phyloP scores from a whole-genome alignment of 163 green algal genomes.

The Scenedesmus sp. region DNA sequence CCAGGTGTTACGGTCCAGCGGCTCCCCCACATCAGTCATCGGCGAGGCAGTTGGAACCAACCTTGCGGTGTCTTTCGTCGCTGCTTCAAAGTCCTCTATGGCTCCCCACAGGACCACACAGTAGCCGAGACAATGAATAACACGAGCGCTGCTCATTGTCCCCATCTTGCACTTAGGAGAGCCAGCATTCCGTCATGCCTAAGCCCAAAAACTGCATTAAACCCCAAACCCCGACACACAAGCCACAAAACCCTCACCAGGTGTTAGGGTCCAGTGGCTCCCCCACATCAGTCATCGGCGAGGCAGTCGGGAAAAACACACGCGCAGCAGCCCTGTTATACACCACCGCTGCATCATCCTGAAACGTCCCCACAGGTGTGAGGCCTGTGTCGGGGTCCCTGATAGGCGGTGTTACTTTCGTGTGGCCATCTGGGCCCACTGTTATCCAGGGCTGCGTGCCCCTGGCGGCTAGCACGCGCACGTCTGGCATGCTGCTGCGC shows the following conservation, averaged over 20 bases:
- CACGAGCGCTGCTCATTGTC: neutral
- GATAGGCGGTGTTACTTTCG: conserved; percentile 8
- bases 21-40: conserved; percentile 4
- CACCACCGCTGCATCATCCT: conserved; percentile 32
- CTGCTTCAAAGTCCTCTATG: too few relatives aligned
- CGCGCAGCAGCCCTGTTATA: neutral
- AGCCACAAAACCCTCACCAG: conserved; percentile 3
- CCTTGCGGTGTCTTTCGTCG: too few relatives aligned
- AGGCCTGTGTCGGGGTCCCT: conserved; percentile 16
- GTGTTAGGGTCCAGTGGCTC: neutral
- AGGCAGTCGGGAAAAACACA: neutral
- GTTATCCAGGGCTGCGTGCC: conserved; percentile 24
- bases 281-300: conserved; percentile 2
- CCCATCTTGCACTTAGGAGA: neutral
- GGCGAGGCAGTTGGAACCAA: neutral
- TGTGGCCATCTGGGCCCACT: neutral
- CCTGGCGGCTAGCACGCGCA: conserved; percentile 4
- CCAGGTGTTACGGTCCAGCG: conserved; percentile 11
- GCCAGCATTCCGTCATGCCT: too few relatives aligned
- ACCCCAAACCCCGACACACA: neutral
- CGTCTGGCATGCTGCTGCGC: neutral
- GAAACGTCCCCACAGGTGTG: conserved; percentile 23
- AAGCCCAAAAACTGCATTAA: too few relatives aligned
- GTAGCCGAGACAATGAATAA: too few relatives aligned
- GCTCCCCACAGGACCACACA: too few relatives aligned